Conservation (phyloP, 2,329 filamentous ascomycete genomes). For the Ceratocystis harringtonii region DNA sequence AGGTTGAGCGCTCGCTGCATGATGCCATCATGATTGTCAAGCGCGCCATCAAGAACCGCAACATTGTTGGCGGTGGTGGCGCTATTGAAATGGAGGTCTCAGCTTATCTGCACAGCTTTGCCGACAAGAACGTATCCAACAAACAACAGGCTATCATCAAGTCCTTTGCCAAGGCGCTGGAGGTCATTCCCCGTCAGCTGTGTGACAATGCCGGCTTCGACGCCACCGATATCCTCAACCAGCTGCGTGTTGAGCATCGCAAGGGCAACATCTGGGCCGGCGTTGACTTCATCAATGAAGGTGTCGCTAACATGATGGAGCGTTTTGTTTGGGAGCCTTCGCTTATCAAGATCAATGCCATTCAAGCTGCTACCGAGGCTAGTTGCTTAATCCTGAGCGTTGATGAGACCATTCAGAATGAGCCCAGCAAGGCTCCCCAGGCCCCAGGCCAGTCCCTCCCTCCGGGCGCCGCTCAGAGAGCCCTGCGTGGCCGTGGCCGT, state of each 20-base stretch:
- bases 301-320: constrained; percentile 85
- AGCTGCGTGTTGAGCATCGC: constrained; percentile 87
- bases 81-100: constrained; percentile 95
- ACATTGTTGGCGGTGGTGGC: constrained; percentile 88
- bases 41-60: constrained; percentile 86
- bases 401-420: constrained; percentile 96
- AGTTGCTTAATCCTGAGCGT: constrained; percentile 90
- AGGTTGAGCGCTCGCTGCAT: constrained; percentile 93
- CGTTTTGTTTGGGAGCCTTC: constrained; percentile 96
- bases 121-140: constrained; percentile 80
- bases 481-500: constrained; percentile 65
- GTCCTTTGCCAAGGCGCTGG: constrained; percentile 90
- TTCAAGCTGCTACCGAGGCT: constrained; percentile 90
- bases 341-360: constrained; percentile 90
- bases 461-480: constrained; percentile 74
- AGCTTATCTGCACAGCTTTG: constrained; percentile 79
- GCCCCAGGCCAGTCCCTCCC: constrained; percentile 61
- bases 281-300: constrained; percentile 87
- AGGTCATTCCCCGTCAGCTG: constrained; percentile 89
- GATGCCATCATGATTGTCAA: constrained; percentile 99
- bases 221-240: constrained; percentile 93
- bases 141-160: constrained; percentile 98
- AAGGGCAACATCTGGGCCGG: constrained; percentile 89
- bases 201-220: constrained; percentile 99
- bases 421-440: constrained; percentile 77